phyloP scores from a whole-genome alignment of 371 early-diverging fungal genomes.

The Dipsacomyces acuminosporus region DNA sequence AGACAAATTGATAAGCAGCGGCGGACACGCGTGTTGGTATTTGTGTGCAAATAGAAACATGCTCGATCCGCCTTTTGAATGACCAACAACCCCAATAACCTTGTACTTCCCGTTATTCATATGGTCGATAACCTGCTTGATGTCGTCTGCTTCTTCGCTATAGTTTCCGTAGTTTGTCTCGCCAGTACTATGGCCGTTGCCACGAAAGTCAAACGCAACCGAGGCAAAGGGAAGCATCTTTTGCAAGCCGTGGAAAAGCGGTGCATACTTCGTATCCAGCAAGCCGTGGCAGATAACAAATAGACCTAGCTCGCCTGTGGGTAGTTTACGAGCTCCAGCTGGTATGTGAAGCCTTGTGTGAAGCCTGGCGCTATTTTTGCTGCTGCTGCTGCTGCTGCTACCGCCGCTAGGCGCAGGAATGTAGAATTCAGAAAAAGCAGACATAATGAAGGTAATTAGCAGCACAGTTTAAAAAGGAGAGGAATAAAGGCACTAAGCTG shows the following conservation, averaged over 20 bases:
- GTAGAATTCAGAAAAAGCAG: too few species aligned
- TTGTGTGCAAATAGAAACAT: slow-evolving; percentile 33
- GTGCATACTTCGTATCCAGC: slow-evolving; percentile 38
- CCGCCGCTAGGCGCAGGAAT: too few species aligned
- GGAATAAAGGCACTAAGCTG: too few species aligned
- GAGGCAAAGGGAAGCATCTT: slow-evolving; percentile 14
- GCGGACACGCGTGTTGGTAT: slow-evolving; percentile 24
- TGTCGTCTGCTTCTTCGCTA: slow-evolving; percentile 40
- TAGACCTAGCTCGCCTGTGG: not conserved
- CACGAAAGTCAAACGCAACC: slow-evolving; percentile 47
- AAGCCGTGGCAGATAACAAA: slow-evolving; percentile 46
- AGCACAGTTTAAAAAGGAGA: too few species aligned
- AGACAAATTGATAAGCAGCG: slow-evolving; percentile 39
- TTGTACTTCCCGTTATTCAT: slow-evolving; percentile 5
- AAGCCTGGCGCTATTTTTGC: not conserved
- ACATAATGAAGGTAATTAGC: too few species aligned
- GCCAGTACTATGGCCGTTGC: slow-evolving; percentile 47
- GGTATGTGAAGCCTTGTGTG: slow-evolving; percentile 18
- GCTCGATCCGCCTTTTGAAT: slow-evolving; percentile 45
- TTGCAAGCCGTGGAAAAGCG: slow-evolving; percentile 27
- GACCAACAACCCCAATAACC: slow-evolving; percentile 35
- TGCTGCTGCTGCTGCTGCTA: too few species aligned
- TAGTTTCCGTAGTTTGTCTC: slow-evolving; percentile 47
- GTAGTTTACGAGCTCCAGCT: not conserved
- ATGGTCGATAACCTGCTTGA: slow-evolving; percentile 26